Conservation (phyloP, 176 grass and related monocot genomes). For the Metroxylon sagu region DNA sequence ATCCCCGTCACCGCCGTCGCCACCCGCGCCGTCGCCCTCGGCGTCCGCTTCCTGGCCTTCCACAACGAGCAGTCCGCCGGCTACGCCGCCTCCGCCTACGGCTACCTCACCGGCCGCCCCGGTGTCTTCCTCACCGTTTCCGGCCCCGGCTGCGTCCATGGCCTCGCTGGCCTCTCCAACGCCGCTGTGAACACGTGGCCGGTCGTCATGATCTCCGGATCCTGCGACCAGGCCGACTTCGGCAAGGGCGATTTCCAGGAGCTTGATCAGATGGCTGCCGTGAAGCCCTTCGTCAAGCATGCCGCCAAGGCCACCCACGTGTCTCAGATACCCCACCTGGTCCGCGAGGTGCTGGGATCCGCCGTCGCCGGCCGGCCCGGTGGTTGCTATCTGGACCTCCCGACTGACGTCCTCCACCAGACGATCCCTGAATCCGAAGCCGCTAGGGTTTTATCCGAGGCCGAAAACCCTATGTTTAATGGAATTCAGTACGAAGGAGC, state of each 20-base stretch:
- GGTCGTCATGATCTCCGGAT: conserved; percentile 79
- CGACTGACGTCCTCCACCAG: conserved; percentile 86
- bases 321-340: conserved; percentile 60
- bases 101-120: conserved; percentile 53
- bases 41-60: conserved; percentile 83
- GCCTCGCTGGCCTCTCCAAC: conserved; percentile 81
- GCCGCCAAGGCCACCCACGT: conserved; percentile 62
- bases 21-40: conserved; percentile 53
- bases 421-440: conserved; percentile 62
- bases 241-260: conserved; percentile 97
- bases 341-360: conserved; percentile 49
- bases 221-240: conserved; percentile 63
- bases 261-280: conserved; percentile 79
- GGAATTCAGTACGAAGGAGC: conserved; percentile 2
- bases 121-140: conserved; percentile 90
- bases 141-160: conserved; percentile 78
- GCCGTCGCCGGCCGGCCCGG: conserved; percentile 55
- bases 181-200: conserved; percentile 77
- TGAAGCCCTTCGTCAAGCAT: conserved; percentile 73
- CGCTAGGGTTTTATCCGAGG: conserved; percentile 22
- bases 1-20: conserved; percentile 87
- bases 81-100: conserved; percentile 76
- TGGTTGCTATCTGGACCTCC: conserved; percentile 82
- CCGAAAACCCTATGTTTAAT: conserved; percentile 18
- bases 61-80: conserved; percentile 89